Percentiles rank a stretch among this genome's conserved stretches.
Conservation (phyloP, 306 rosid genomes). For the Vigna mungo region DNA sequence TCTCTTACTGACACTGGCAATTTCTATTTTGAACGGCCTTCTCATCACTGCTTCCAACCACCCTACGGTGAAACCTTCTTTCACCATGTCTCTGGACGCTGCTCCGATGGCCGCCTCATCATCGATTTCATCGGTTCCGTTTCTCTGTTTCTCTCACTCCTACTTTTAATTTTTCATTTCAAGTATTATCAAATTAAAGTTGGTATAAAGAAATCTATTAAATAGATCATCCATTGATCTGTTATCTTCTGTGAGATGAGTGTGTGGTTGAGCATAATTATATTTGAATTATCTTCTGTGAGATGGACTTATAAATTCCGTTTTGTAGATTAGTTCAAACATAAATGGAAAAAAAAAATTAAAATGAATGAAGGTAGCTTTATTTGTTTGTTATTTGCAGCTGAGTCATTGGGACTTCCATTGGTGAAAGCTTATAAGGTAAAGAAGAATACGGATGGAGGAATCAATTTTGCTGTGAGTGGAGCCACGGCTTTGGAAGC, state of each 20-base stretch:
- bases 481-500: slow-evolving; percentile 68
- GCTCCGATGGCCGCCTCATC: slow-evolving; percentile 85
- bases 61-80: slow-evolving; percentile 78
- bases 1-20: slow-evolving; percentile 70
- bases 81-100: slow-evolving; percentile 63
- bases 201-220: too few species aligned
- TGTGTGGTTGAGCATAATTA: too few species aligned
- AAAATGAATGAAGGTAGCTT: too few species aligned
- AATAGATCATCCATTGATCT: too few species aligned
- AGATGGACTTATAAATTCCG: too few species aligned
- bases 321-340: too few species aligned
- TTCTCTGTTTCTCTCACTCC: neutral
- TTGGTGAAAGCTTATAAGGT: slow-evolving; percentile 52
- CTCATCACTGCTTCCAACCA: slow-evolving; percentile 20
- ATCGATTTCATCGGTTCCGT: slow-evolving; percentile 73
- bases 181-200: too few species aligned
- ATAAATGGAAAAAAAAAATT: too few species aligned
- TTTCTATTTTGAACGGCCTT: neutral
- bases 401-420: slow-evolving; percentile 59
- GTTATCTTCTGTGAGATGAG: too few species aligned
- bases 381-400: slow-evolving; percentile 33
- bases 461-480: slow-evolving; percentile 63
- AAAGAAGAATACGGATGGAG: slow-evolving; percentile 27
- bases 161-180: too few species aligned
- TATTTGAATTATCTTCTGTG: too few species aligned